These are phyloP conservation scores for Podila epicladia DNA, from an alignment of 192 early-diverging fungal species.

Conservation along the genomic window DNA sequence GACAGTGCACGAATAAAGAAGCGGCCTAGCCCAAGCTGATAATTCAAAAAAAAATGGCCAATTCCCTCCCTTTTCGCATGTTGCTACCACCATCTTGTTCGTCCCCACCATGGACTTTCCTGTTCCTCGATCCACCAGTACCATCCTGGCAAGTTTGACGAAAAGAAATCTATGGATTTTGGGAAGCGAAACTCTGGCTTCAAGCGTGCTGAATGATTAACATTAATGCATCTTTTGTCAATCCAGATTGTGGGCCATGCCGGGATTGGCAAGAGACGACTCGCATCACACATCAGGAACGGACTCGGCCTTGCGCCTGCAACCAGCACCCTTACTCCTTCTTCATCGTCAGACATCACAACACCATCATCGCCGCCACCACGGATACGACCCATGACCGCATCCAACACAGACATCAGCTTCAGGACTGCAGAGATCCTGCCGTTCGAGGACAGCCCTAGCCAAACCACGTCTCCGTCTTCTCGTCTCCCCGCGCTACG, in stretches of 20 bases:
- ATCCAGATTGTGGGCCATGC: constrained; percentile 40
- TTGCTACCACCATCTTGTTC: no score
- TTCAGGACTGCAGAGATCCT: constrained; percentile 38
- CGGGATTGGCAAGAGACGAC: constrained; percentile 41
- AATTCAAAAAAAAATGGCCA: neutral
- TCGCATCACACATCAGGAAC: constrained; percentile 28
- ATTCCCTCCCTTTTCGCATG: neutral
- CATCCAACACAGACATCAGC: constrained; percentile 15
- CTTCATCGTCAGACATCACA: neutral
- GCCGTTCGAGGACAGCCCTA: neutral
- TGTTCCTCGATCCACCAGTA: constrained; percentile 24
- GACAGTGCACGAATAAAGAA: neutral
- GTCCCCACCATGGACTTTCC: constrained; percentile 19
- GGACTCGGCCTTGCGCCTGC: constrained; percentile 4
- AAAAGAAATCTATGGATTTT: no score
- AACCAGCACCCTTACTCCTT: neutral
- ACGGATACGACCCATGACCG: neutral
- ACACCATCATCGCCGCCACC: neutral
- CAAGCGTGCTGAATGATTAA: no score
- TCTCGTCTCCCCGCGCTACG: constrained; percentile 2
- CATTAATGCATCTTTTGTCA: neutral
- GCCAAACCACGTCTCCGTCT: neutral
- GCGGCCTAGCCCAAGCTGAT: no score
- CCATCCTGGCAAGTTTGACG: constrained; percentile 25
- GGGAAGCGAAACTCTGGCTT: no score